A percentile compares a stretch with the other conserved stretches of the same genome.
These are phyloP conservation scores for Austroboletus novae-zelandiae DNA, from an alignment of 1,284 basidiomycete species.

Conservation along the genomic window DNA sequence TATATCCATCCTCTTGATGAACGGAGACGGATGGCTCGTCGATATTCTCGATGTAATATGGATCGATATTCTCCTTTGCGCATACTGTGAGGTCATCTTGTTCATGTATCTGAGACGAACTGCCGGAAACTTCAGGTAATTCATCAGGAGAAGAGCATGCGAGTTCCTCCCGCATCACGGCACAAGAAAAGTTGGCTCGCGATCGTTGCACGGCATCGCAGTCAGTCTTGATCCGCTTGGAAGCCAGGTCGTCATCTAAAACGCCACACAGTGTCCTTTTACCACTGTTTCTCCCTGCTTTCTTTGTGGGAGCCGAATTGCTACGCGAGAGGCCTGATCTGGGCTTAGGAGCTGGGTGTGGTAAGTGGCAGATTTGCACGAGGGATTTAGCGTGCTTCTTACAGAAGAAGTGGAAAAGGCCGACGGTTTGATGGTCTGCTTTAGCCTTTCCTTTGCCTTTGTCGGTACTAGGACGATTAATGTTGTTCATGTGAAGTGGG, in stretches of 20 bases:
- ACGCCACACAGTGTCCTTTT: conserved; percentile 69
- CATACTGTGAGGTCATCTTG: conserved; percentile 44
- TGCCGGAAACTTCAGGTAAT: conserved; percentile 41
- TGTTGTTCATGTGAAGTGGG: conserved; percentile 33
- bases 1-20: conserved; percentile 74
- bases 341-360: conserved; percentile 47
- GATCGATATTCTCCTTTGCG: conserved; percentile 42
- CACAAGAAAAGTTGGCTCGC: conserved; percentile 16
- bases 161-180: conserved; percentile 16
- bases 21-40: conserved; percentile 32
- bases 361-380: conserved; percentile 27
- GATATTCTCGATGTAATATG: conserved; percentile 31
- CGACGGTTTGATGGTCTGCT: conserved; percentile 37
- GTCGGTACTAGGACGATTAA: conserved; percentile 31
- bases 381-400: conserved; percentile 27
- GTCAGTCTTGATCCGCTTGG: conserved; percentile 47
- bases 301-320: conserved; percentile 31
- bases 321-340: conserved; percentile 28
- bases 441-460: conserved; percentile 41
- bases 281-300: conserved; percentile 60
- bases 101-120: conserved; percentile 26
- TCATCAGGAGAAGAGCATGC: conserved; percentile 14
- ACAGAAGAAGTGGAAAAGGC: conserved; percentile 67
- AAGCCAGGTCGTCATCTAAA: conserved; percentile 59
- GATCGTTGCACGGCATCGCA: conserved; percentile 34